A percentile compares a stretch with the other conserved stretches of the same genome.
Evolutionary conservation across 1,139 yeast species (phyloP).

Genomic region (Diutina ranongensis): DNA sequence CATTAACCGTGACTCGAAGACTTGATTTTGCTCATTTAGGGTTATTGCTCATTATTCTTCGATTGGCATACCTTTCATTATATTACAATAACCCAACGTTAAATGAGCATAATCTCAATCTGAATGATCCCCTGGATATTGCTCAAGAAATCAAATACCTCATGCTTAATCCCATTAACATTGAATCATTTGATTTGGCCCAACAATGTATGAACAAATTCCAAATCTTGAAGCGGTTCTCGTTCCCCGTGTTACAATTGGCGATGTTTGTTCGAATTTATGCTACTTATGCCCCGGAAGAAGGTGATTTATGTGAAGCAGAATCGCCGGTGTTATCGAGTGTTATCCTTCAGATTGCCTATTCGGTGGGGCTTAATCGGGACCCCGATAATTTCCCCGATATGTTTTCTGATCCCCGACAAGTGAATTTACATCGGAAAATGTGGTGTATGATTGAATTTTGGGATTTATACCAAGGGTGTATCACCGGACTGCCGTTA

Average conservation of each 20-base stretch:
- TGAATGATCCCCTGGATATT: constrained; percentile 11
- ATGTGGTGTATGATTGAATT: constrained; percentile 39
- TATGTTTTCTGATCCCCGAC: constrained; percentile 15
- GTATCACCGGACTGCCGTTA: constrained; percentile 30
- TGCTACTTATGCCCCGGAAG: constrained; percentile 12
- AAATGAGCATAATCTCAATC: constrained; percentile 18
- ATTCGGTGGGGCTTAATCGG: constrained; percentile 41
- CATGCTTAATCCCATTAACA: constrained; percentile 22
- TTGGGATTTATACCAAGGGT: constrained; percentile 20
- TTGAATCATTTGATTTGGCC: constrained; percentile 23
- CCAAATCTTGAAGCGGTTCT: constrained; percentile 18
- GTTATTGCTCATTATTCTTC: constrained; percentile 16
- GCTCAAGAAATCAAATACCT: constrained; percentile 19
- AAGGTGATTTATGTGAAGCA: constrained; percentile 12
- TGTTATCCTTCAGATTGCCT: constrained; percentile 29
- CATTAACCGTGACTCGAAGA: constrained; percentile 16
- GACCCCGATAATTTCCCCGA: constrained; percentile 17
- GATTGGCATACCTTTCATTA: constrained; percentile 21
- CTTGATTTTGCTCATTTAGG: constrained; percentile 26
- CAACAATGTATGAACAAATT: constrained; percentile 20
- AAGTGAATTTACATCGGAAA: constrained; percentile 34
- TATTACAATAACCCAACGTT: constrained; percentile 21
- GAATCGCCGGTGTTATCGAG: constrained; percentile 15
- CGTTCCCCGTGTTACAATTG: constrained; percentile 13
- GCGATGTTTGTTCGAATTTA: constrained; percentile 11